Conservation (phyloP, 176 grass and related monocot species). For the Hsuehochloa calcarea region DNA sequence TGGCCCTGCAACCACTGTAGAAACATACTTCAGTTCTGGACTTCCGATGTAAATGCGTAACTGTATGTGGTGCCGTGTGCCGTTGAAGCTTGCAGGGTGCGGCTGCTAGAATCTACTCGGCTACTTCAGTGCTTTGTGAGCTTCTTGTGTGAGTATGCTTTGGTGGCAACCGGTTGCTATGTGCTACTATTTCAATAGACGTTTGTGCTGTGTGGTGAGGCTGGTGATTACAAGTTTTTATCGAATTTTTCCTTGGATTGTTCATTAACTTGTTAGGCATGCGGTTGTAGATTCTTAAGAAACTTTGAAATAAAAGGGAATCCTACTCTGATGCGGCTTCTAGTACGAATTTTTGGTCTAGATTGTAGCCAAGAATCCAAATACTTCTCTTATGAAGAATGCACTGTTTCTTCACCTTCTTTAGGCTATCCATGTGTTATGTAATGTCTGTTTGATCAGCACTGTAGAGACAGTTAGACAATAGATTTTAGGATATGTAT, state of each 20-base stretch:
- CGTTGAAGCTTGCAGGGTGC: neutral
- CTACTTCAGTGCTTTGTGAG: neutral
- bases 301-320: too few species aligned
- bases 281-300: neutral
- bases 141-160: neutral
- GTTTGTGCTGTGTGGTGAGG: neutral
- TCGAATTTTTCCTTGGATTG: neutral
- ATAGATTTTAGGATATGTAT: neutral
- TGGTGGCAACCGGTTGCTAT: neutral
- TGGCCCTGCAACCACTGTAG: neutral
- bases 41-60: neutral
- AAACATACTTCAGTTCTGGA: neutral
- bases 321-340: neutral
- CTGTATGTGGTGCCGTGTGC: neutral
- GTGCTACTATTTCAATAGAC: neutral
- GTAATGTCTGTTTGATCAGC: neutral
- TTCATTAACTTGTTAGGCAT: neutral
- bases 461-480: neutral
- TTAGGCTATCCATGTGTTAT: neutral
- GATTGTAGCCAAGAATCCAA: neutral
- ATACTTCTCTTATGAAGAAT: neutral
- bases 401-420: neutral
- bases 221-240: neutral
- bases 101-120: neutral
- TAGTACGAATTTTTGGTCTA: neutral